phyloP scores from a whole-genome alignment of 2,329 filamentous ascomycete species.

The Balansia obtecta region DNA sequence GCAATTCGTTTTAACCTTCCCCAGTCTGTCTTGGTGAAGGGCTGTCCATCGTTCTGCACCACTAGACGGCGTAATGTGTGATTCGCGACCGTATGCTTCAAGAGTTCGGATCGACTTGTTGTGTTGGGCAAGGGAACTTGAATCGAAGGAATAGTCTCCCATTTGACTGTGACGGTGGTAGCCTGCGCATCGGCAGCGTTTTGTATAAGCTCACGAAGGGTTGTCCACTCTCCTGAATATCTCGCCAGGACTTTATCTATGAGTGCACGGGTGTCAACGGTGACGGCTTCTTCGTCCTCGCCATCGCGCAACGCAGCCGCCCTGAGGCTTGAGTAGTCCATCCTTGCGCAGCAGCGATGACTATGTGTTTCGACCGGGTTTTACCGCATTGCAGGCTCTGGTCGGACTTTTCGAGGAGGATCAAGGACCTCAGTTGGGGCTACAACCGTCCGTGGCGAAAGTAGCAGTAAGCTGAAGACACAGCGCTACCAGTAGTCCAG shows the following conservation, averaged over 20 bases:
- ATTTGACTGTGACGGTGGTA: constrained; percentile 76
- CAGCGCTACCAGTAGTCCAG: too few relatives aligned
- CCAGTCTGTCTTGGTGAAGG: constrained; percentile 89
- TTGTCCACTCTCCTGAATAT: constrained; percentile 93
- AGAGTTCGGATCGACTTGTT: constrained; percentile 53
- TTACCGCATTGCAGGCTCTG: not conserved
- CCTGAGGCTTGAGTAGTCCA: constrained; percentile 67
- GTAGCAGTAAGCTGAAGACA: not conserved
- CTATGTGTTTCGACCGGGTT: not conserved
- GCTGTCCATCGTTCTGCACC: constrained; percentile 82
- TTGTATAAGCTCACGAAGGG: constrained; percentile 84
- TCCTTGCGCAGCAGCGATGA: constrained; percentile 18
- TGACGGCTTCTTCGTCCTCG: constrained; percentile 91
- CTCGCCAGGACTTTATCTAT: constrained; percentile 96
- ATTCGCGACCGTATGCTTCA: constrained; percentile 75
- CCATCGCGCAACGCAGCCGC: constrained; percentile 77
- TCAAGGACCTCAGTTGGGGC: not conserved
- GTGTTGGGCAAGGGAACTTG: constrained; percentile 57
- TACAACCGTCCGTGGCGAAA: not conserved
- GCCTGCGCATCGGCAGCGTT: constrained; percentile 97
- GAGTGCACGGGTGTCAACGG: constrained; percentile 88
- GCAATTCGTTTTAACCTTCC: constrained; percentile 86
- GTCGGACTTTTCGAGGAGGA: not conserved
- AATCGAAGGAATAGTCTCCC: constrained; percentile 79
- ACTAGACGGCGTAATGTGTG: constrained; percentile 81